Evolutionary conservation across 805 yeast genomes (phyloP), one percentile per base, ranked within the genome.

Genomic region (Candida coquimbonensis): DNA sequence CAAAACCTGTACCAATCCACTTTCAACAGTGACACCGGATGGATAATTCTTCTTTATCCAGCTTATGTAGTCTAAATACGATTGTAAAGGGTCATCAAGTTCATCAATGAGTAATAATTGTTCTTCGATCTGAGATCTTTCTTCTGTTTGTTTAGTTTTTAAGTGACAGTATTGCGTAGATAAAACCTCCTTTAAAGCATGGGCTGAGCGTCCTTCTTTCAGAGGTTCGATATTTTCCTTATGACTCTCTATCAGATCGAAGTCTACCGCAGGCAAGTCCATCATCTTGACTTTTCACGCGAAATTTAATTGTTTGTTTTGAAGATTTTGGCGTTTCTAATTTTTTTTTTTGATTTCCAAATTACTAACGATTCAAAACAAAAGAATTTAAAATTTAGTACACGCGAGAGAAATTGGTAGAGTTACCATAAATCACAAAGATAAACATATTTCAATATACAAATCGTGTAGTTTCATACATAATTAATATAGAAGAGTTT

Each of bases 41-140:
- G 90, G 87, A 55, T 64, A 81, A 51, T 67, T 74, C 32, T 72
- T 71, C 48, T 74, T 78, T 11, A 78, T 74, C 95, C 96, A 88
- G n/a, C 70, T 60, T 12, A 89, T 69, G 55, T 87, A 89, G 17
- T 81, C 82, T n/a, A 87, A 51, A 61, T 74, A 88, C 1, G 80
- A 77, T 50, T 85, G 87, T 21, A 89, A 60, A 0, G 96, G 96
- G 61, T 90, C 96, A 64, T 89, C 96, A 37, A 80, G 61, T 14
- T 81, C 87, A 5, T 78, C 83, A 8, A 78, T 50, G 2, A 68
- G 68, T 9, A 59, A 58, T 13, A 89, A 57, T n/a, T 61, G 64
- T 3, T 56, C 54, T 56, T 86, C 95, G 50, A 75, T 73, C 35
- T 59, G 57, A 11, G 65, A 60, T 39, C 82, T 60, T 53, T 77